Evolutionary conservation across 305 asterid species (phyloP).

Genomic region (Fraxinus velutina): DNA sequence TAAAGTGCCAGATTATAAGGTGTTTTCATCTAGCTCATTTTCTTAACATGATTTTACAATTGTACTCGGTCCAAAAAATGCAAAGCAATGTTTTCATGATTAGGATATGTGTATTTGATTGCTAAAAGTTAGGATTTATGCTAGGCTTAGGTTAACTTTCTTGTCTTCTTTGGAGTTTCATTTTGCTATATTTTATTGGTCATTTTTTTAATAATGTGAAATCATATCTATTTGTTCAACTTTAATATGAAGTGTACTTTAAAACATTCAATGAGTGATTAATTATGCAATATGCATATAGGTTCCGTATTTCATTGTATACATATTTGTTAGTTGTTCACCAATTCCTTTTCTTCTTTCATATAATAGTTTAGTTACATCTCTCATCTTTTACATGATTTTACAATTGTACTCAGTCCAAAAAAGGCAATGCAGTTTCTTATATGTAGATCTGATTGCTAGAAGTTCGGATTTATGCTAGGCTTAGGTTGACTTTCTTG

Average conservation of each 20-base stretch:
- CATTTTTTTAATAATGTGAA: neutral
- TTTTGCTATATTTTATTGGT: neutral
- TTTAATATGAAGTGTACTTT: neutral
- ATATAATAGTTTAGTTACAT: neutral
- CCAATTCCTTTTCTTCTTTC: neutral
- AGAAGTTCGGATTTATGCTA: neutral
- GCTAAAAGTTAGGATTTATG: neutral
- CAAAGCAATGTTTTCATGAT: neutral
- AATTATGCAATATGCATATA: neutral
- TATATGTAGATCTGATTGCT: neutral
- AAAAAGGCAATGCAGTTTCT: neutral
- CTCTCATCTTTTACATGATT: neutral
- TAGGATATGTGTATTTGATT: neutral
- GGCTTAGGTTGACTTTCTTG: neutral
- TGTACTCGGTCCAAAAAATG: neutral
- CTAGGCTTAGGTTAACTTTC: neutral
- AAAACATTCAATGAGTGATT: neutral
- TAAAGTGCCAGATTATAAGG: conserved; percentile 83
- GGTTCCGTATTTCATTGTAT: neutral
- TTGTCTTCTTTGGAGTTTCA: conserved; percentile 8
- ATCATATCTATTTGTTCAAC: neutral
- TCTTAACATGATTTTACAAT: neutral
- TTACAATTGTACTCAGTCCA: neutral
- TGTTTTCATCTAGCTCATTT: conserved; percentile 28
- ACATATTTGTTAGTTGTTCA: neutral